Evolutionary conservation across 2,329 filamentous ascomycete species (phyloP), one percentile per base, ranked within the genome.

Genomic region (Verticillium tricorpus): DNA sequence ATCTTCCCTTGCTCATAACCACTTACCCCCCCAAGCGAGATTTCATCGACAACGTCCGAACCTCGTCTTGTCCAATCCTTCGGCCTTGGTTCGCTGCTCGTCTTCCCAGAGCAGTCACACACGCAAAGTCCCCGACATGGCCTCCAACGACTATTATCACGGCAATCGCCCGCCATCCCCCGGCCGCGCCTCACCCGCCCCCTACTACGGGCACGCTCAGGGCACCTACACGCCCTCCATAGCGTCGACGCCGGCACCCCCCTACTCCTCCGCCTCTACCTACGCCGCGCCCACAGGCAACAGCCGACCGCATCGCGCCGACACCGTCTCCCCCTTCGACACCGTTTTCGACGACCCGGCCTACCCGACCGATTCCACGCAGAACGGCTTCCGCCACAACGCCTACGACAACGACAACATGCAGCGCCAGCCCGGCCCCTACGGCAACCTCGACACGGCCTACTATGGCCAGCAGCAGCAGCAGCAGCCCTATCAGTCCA

Each of bases 311-410:
- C 71, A 72, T 37, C 70, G 73, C 62, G 73, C 73, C 31, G 73
- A 71, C 56, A 67, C 76, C 68, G 69, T 82, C 19, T 83, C 85
- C 22, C 87, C 88, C 11, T 89, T 89, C 71, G 84, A 86, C 60
- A 84, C 83, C 57, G 85, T 87, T 61, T 90, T 90, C 72, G 87
- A 89, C 73, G 88, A 90, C 72, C 80, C 87, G 74, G 81, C 82
- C 62, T 89, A 90, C 70, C 85, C 86, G 61, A 77, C 82, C 58
- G 80, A 80, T 69, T 76, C 80, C n/a, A 69, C 63, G 1, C 64
- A 66, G 60, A 60, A 66, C 64, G 63, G 63, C 12, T 66, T 65
- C 39, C 60, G 68, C 57, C 68, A 69, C 34, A 62, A 73, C 66
- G 62, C 71, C 65, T 63, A 63, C 59, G 63, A 57, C 65, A 67